Evolutionary conservation across 306 rosid species (phyloP), one percentile per base, ranked within the genome.

Genomic region (Senna tora): DNA sequence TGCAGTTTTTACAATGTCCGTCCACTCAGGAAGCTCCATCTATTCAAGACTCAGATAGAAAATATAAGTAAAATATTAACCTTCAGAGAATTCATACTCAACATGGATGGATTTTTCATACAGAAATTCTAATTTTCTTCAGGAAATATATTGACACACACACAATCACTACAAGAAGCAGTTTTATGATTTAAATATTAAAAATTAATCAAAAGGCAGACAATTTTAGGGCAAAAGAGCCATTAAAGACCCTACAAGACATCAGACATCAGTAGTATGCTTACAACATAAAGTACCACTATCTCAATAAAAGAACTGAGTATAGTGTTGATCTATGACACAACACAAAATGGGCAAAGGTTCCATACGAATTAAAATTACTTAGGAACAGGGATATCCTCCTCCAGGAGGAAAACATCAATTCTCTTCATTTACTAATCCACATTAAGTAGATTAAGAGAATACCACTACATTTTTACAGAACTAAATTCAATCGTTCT

Each of bases 11-110:
- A 87, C 96, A 7, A 90, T 76, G 17, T 90, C 96, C 0, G 91
- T 81, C 91, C 91, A 90, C 30, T 88, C 90, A 5, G 96, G 96
- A 61, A 90, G 93, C 77, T 90, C 96, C 70, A 87, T 75, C 96
- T 90, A 69, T 78, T 28, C 1, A 75, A 57, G 14, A 62, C 42
- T 21, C 52, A 72, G 1, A 47, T 5, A 11, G 22, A 74, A 69
- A 63, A 13, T 20, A 50, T 11, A 28, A 32, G 43, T 21, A 66
- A 13, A 53, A 33, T 30, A 42, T 62, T 21, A 41, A 7, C 49
- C 14, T 63, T 61, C 42, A 69, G 13, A 16, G 36, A 9, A 52
- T 51, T 28, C 16, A 34, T 10, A 51, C 14, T 43, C 12, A 64
- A 15, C 32, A 12, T 9, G 6, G 2, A 68, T 43, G 28, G 7